Conservation (phyloP, 306 rosid species). For the Ochetophila trinervis region DNA sequence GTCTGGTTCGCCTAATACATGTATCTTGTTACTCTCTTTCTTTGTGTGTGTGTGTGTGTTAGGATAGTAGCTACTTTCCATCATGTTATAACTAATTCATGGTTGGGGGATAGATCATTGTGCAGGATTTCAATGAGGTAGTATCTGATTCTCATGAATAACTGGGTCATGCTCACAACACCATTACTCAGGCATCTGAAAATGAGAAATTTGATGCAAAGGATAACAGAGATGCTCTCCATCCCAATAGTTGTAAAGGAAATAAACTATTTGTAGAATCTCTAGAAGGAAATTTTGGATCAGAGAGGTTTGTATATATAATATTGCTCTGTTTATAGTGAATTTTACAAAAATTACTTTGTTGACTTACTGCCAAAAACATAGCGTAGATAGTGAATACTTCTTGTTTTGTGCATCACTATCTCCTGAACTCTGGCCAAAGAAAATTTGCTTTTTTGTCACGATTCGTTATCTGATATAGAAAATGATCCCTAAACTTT, state of each 20-base stretch:
- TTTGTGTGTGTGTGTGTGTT: no score
- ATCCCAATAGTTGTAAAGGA: constrained; percentile 24
- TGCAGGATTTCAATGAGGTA: constrained; percentile 43
- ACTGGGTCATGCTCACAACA: constrained; percentile 17
- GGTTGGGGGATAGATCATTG: constrained; percentile 50
- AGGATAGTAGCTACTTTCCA: background rate
- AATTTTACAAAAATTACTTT: background rate
- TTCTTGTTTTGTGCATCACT: no score
- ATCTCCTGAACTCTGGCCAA: background rate
- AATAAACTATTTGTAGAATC: constrained; percentile 35
- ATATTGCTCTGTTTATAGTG: background rate
- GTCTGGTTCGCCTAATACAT: constrained; percentile 64
- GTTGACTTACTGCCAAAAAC: no score
- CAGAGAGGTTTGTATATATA: constrained; percentile 21
- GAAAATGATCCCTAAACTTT: background rate
- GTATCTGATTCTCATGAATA: constrained; percentile 31
- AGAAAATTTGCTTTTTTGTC: background rate
- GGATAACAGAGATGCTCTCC: constrained; percentile 20
- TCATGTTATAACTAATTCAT: constrained; percentile 28
- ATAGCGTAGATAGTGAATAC: no score
- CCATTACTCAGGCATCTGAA: constrained; percentile 27
- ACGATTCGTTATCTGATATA: background rate
- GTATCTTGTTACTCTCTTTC: constrained; percentile 29
- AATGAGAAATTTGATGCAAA: constrained; percentile 32
- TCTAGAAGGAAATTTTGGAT: constrained; percentile 31